Evolutionary conservation across 768 basidiomycete genomes (phyloP).

Genomic region (Lepiota brunneoincarnata): DNA sequence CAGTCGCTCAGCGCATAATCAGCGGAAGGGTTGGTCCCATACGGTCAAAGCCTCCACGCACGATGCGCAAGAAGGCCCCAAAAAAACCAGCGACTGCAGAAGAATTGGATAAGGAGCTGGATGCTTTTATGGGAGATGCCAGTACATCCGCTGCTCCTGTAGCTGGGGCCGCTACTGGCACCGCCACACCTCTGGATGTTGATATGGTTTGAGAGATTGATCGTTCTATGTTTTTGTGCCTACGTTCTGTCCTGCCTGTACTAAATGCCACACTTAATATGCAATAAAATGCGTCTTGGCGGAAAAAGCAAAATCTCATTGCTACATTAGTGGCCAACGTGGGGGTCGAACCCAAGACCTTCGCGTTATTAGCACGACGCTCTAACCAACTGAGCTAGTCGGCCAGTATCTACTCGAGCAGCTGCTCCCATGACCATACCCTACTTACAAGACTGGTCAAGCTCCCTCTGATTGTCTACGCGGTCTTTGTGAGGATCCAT

Average conservation of each 20-base stretch:
- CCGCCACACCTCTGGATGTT: slow-evolving; percentile 38
- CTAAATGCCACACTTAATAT: not conserved
- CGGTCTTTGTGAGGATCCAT: too few species aligned
- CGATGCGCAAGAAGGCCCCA: slow-evolving; percentile 14
- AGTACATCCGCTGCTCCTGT: slow-evolving; percentile 22
- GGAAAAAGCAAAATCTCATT: not conserved
- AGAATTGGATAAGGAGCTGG: slow-evolving; percentile 86
- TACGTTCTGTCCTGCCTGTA: not conserved
- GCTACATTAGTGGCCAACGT: slow-evolving; percentile 17
- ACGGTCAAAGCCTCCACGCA: slow-evolving; percentile 40
- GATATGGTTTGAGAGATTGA: slow-evolving; percentile 42
- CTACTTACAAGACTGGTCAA: not conserved
- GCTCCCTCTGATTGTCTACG: not conserved
- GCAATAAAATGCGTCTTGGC: not conserved
- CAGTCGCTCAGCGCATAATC: too few species aligned
- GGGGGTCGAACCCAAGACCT: slow-evolving; percentile 48
- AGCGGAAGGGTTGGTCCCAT: slow-evolving; percentile 44
- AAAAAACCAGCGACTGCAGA: slow-evolving; percentile 70
- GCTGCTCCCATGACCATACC: not conserved
- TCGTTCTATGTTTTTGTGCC: not conserved
- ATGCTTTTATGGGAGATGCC: slow-evolving; percentile 77
- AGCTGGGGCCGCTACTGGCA: slow-evolving; percentile 7
- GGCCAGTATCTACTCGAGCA: slow-evolving; percentile 28
- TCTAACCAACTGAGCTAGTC: slow-evolving; percentile 87
- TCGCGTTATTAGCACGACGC: slow-evolving; percentile 80